Base-by-base conservation (phyloP, 2,329 filamentous ascomycete genomes). In the Neurospora sp. region DNA sequence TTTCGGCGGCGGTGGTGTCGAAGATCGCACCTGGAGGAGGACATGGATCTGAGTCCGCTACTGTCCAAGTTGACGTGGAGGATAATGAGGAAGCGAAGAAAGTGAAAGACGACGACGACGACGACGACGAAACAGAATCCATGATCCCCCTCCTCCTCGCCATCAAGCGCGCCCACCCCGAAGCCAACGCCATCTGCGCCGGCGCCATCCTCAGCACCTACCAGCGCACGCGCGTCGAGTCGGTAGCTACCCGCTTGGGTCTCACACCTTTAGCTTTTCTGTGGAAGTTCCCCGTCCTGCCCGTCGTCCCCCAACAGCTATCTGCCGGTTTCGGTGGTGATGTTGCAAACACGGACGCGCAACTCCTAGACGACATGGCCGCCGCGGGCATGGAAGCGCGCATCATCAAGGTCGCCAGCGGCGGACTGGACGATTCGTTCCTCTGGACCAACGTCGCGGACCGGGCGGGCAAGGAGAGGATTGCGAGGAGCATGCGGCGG, bases 141-240 rank as follows among this genome's bases (percentile, higher is more conserved):
- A 86, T 99, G 77, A 78, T 95, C 52, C 88, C 89, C 10, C 85
- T 99, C 23, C 84, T 99, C n/a, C 80, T 79, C 19, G 84, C 84
- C 67, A 86, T 97, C 71, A 86, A 89, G 77, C 77, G 80, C 10
- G 84, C 82, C 1, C 92, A 97, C 78, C 95, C 95, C 0, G 86
- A 91, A 70, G 91, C 92, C 68, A 94, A 96, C 78, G 96, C 95
- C 39, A 83, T 99, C 67, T 94, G 90, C 74, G 93, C 94, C 0
- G 96, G 96, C 69, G 96, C 96, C 23, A 97, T 99, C 72, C 82
- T 98, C 43, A 97, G 93, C 10, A 97, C 93, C 3, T 99, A 99
- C 80, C 96, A 99, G 81, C 90, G 96, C 70, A 98, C 95, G 1
- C 86, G 96, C n/a, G 91, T 99, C 67, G 96, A 99, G 81, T 95